Base-by-base conservation (phyloP, 345 rosid genomes). In the Eucalyptus caleyi region DNA sequence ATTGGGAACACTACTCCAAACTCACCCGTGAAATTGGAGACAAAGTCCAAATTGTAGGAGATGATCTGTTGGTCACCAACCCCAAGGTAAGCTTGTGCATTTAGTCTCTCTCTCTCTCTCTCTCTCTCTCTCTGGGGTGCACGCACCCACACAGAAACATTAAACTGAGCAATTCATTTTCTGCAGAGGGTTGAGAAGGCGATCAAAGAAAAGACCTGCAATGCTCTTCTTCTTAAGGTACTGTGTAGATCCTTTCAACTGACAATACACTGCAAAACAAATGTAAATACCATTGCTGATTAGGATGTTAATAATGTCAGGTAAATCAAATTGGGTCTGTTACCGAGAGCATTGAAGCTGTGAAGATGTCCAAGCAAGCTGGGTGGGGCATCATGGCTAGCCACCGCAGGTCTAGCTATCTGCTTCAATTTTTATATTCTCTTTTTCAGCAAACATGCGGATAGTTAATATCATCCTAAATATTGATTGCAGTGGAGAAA, bases 301-400 rank as follows among this genome's bases (percentile, higher is more conserved):
- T 72, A 34, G 62, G 62, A 56, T 56, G 62, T 56, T 56, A 23
- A 56, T 56, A 56, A 56, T 56, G 62, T 24, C 92, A 97, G 99
- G 99, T 97, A 80, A 98, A 98, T 93, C 99, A 98, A 96, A 98
- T 98, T 88, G 99, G 98, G 50, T 93, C 99, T 3, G 99, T 97
- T 18, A 98, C 99, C 6, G 99, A 98, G 93, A 98, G 99, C 90
- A 97, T 97, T 30, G 99, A 98, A 93, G 99, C 99, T 50, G 99
- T 98, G 49, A 98, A 86, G 93, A 97, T 96, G 99, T 96, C 99
- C 24, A 98, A 98, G 93, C 92, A 26, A 81, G 99, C 99, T 90
- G 99, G 99, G 2, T 97, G 99, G 99, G 98, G 98, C 88, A 98
- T 98, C 89, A 96, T 98, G 99, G 94, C 99, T 44, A 98, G 99